Conservation (phyloP, 768 basidiomycete species). For the Holtermanniella nyarrowii region DNA sequence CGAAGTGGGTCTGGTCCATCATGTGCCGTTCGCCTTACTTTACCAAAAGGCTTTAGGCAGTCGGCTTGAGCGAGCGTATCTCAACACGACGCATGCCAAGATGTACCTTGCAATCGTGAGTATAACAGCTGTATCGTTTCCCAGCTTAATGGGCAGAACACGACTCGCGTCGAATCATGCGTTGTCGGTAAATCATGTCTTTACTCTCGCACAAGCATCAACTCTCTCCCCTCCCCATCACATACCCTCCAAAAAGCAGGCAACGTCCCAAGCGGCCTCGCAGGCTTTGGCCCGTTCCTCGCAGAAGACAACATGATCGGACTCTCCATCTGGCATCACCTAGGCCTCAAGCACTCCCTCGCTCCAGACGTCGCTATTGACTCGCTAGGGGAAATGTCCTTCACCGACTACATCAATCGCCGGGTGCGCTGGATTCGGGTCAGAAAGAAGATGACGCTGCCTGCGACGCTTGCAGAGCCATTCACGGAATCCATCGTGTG, state of each 20-base stretch:
- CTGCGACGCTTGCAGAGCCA: slow-evolving; percentile 80
- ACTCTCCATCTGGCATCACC: slow-evolving; percentile 81
- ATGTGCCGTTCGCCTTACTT: slow-evolving; percentile 80
- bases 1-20: slow-evolving; percentile 75
- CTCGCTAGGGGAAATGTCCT: slow-evolving; percentile 74
- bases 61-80: slow-evolving; percentile 78
- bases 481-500: slow-evolving; percentile 77
- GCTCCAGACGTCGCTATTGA: slow-evolving; percentile 85
- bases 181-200: slow-evolving; percentile 95
- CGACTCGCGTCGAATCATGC: slow-evolving; percentile 79
- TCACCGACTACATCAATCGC: slow-evolving; percentile 74
- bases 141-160: slow-evolving; percentile 45
- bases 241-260: slow-evolving; percentile 19
- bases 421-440: slow-evolving; percentile 95
- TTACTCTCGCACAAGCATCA: slow-evolving; percentile 79
- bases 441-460: slow-evolving; percentile 80
- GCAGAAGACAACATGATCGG: slow-evolving; percentile 99
- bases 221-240: slow-evolving; percentile 42
- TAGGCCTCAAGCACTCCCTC: slow-evolving; percentile 74
- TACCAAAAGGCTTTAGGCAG: slow-evolving; percentile 62
- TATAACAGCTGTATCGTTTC: not conserved
- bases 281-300: slow-evolving; percentile 73
- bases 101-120: slow-evolving; percentile 81
- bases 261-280: slow-evolving; percentile 51
- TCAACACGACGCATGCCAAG: slow-evolving; percentile 95